Conservation (phyloP, 805 yeast species). For the Helenozyma baotianmanensis region DNA sequence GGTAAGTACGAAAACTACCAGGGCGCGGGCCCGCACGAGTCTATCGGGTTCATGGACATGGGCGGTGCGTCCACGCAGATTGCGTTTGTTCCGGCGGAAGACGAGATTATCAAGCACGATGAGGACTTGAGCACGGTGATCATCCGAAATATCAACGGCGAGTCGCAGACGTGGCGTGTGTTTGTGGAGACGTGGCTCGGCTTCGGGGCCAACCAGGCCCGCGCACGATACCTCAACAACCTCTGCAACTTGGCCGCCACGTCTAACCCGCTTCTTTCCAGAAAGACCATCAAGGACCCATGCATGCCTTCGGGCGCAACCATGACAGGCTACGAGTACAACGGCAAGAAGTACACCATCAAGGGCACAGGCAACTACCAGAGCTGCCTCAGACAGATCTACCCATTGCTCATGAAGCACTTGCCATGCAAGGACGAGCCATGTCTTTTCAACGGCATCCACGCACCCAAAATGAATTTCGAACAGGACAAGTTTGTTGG, state of each 20-base stretch:
- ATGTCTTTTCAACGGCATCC: conserved; percentile 91
- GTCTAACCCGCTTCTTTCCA: conserved; percentile 1
- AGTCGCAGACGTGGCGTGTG: conserved; percentile 69
- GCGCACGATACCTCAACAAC: conserved; percentile 62
- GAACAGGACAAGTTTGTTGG: conserved; percentile 82
- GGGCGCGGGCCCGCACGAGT: conserved; percentile 34
- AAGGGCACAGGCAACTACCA: conserved; percentile 78
- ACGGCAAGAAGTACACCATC: conserved; percentile 46
- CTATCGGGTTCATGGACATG: conserved; percentile 97
- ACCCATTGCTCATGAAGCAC: conserved; percentile 74
- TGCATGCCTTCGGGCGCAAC: conserved; percentile 69
- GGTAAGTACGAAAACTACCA: conserved; percentile 50
- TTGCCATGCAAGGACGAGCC: conserved; percentile 84
- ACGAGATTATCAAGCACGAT: conserved; percentile 55
- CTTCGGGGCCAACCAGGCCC: conserved; percentile 94
- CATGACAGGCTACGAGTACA: conserved; percentile 39
- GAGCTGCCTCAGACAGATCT: conserved; percentile 63
- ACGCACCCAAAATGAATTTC: conserved; percentile 85
- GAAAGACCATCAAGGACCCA: conserved; percentile 52
- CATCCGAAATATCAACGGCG: conserved; percentile 68
- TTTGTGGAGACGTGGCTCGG: conserved; percentile 98
- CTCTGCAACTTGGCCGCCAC: conserved; percentile 34
- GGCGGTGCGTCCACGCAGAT: conserved; percentile 98
- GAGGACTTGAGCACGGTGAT: conserved; percentile 70
- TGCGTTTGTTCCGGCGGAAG: conserved; percentile 78